Percentiles rank a stretch among this genome's conserved stretches.
These are phyloP conservation scores for Mycena vitilis DNA, from an alignment of 768 basidiomycete genomes.

Conservation along the genomic window DNA sequence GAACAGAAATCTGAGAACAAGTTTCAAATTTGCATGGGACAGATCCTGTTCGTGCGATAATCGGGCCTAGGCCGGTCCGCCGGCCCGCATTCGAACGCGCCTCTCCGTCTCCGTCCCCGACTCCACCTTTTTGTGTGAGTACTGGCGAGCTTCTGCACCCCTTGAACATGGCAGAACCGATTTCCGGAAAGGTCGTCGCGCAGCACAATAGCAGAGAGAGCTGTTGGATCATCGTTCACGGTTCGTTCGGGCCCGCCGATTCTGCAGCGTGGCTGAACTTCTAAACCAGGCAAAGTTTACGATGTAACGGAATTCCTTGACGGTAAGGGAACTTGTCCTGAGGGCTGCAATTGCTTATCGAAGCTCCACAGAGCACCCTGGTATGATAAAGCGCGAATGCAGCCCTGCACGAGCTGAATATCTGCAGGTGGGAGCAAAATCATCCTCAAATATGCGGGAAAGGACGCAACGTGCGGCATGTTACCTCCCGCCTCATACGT, in stretches of 20 bases:
- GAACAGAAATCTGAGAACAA: too few relatives aligned
- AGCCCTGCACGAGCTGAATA: constrained; percentile 24
- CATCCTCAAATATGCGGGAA: constrained; percentile 89
- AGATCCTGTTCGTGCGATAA: too few relatives aligned
- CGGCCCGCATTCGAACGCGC: not conserved
- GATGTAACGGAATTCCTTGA: constrained; percentile 85
- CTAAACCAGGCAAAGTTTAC: constrained; percentile 73
- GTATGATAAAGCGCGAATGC: constrained; percentile 43
- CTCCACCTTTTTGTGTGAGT: not conserved
- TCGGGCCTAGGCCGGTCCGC: not conserved
- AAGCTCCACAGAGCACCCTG: constrained; percentile 67
- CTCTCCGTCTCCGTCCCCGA: not conserved
- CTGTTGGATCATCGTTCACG: constrained; percentile 90
- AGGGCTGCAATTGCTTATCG: not conserved
- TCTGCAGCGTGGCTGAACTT: constrained; percentile 13
- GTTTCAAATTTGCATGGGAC: too few relatives aligned
- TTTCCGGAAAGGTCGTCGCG: constrained; percentile 65
- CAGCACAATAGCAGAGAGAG: constrained; percentile 68
- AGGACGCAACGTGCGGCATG: constrained; percentile 83
- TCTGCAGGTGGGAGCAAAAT: constrained; percentile 80
- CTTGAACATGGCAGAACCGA: constrained; percentile 14
- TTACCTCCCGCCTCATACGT: constrained; percentile 20
- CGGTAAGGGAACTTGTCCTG: constrained; percentile 52
- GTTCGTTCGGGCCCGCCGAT: constrained; percentile 48
- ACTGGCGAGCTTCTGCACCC: too few relatives aligned